These are phyloP conservation scores for Berberis thunbergii DNA, from an alignment of 164 flowering plant species.

Conservation along the genomic window DNA sequence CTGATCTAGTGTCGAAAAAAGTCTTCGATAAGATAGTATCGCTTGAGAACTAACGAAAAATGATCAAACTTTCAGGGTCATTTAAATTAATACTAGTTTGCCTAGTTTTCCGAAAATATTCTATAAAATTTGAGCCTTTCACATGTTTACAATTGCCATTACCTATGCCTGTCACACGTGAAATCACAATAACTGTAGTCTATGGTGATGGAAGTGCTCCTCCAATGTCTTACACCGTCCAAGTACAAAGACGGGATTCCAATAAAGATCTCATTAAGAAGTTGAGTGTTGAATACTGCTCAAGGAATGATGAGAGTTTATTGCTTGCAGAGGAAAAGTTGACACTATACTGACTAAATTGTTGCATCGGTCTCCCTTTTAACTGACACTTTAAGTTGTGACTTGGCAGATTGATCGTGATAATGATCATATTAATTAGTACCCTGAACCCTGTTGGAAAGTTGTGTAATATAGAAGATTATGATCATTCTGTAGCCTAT, in stretches of 20 bases:
- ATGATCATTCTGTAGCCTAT: constrained; percentile 77
- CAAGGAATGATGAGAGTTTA: constrained; percentile 57
- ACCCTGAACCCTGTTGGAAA: constrained; percentile 50
- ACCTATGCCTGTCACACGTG: constrained; percentile 60
- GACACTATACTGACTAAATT: background rate
- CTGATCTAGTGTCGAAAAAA: no score
- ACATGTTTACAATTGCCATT: constrained; percentile 86
- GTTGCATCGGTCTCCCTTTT: background rate
- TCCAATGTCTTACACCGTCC: constrained; percentile 81
- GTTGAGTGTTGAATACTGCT: constrained; percentile 62
- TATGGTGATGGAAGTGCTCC: constrained; percentile 76
- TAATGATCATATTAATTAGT: constrained; percentile 45
- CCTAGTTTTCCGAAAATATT: constrained; percentile 75
- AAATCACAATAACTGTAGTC: constrained; percentile 71
- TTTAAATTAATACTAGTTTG: constrained; percentile 88
- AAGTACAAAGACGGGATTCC: constrained; percentile 55
- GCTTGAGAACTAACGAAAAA: no score
- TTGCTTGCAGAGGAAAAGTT: constrained; percentile 73
- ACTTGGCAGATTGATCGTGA: constrained; percentile 42
- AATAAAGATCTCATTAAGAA: constrained; percentile 59
- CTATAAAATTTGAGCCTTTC: constrained; percentile 88
- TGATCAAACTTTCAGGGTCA: constrained; percentile 55
- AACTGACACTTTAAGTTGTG: background rate
- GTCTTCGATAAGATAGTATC: no score
- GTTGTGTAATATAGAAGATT: constrained; percentile 57